phyloP scores from a whole-genome alignment of 495 filamentous ascomycete species.

The Polyplosphaeria fusca region DNA sequence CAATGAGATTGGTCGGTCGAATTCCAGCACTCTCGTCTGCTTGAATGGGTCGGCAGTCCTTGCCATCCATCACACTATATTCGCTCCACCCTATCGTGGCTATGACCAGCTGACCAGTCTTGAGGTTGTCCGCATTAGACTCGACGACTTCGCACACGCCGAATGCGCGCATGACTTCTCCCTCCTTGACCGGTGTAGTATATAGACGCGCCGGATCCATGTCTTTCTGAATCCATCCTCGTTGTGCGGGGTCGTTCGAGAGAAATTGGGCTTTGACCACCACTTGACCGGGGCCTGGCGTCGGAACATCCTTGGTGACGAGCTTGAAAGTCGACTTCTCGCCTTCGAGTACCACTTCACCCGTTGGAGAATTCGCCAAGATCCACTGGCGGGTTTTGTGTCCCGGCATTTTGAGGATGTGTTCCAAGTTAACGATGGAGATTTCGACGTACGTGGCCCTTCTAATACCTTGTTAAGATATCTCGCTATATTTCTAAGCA shows the following conservation, averaged over 20 bases:
- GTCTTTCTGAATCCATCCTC: slow-evolving; percentile 66
- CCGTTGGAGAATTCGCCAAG: slow-evolving; percentile 34
- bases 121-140: slow-evolving; percentile 41
- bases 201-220: slow-evolving; percentile 55
- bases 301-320: slow-evolving; percentile 46
- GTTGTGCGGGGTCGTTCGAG: slow-evolving; percentile 80
- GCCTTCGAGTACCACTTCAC: slow-evolving; percentile 42
- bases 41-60: slow-evolving; percentile 36
- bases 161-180: slow-evolving; percentile 64
- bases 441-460: no score
- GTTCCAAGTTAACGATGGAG: no score
- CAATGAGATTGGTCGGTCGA: slow-evolving; percentile 49
- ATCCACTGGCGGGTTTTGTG: slow-evolving; percentile 39
- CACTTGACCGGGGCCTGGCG: slow-evolving; percentile 57
- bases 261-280: slow-evolving; percentile 62
- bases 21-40: slow-evolving; percentile 37
- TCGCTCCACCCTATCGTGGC: slow-evolving; percentile 51
- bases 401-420: slow-evolving; percentile 12
- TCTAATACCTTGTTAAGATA: no score
- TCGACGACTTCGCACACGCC: slow-evolving; percentile 54
- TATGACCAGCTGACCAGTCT: slow-evolving; percentile 45
- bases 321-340: slow-evolving; percentile 50
- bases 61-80: slow-evolving; percentile 46
- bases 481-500: no score
- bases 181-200: slow-evolving; percentile 61